Evolutionary conservation across 257 asterid species (phyloP), one percentile per base, ranked within the genome.

Genomic region (Fraxinus quadrangulata): DNA sequence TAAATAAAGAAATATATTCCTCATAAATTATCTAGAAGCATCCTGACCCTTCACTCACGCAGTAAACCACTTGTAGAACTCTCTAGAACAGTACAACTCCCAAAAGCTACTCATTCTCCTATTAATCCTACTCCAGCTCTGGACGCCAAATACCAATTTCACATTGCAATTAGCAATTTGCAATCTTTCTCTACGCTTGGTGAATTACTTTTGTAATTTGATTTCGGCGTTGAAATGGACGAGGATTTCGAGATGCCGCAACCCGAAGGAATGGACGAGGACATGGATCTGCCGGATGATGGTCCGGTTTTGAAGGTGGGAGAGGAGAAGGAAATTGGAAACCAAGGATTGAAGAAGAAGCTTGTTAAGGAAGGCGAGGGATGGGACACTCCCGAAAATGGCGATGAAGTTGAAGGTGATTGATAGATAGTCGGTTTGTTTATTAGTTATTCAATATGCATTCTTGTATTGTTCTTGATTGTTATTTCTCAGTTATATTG

Each of bases 331-430:
- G 88, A 86, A 81, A 88, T 86, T 82, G 87, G 90, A 21, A 79
- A 79, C 2, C 75, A 86, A 67, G 90, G 92, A 0, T 81, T 88
- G 84, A 88, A 84, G 86, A 88, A 88, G 90, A 86, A 86, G 75
- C 88, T 88, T 26, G 78, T 86, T 4, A 86, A 88, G 78, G 85
- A 82, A 71, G 92, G 88, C 71, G 86, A 82, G 77, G 88, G 87
- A 4, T 86, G 84, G 84, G 87, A 88, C 23, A 77, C 87, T 14
- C 90, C 92, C 34, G 92, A 88, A 31, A 80, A 28, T 69, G 92
- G 92, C 67, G 92, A 88, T 47, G 90, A 88, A 67, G 88, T 88
- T 17, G 79, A 88, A 82, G 91, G 91, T 88, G 65, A 54, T 54
- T 54, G 26, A 1, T 54, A 54, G 24, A 19, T 54, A n/a, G 65